Evolutionary conservation across 148 eudicot genomes (phyloP), one percentile per base, ranked within the genome.

Genomic region (Gaultheria prostrata): DNA sequence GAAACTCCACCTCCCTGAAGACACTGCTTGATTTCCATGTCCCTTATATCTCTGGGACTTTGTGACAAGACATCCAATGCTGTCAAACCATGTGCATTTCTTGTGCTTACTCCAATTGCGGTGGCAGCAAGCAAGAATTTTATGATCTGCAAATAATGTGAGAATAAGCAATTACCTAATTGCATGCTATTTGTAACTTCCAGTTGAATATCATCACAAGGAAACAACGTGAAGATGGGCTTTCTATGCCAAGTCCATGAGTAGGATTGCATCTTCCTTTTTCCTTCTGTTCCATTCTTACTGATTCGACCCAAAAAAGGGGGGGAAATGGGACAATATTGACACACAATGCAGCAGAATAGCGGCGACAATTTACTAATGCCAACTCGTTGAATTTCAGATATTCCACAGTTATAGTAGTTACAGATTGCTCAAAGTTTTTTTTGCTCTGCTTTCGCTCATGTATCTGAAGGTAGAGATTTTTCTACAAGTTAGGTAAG

Each of bases 41-140:
- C 84, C 59, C 82, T 82, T 45, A 82, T 2, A 71, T 85, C 84
- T 39, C 82, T 54, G n/a, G 82, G 81, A 51, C 78, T 76, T 69
- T 53, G 84, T 71, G 75, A 69, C 13, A 85, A 30, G 24, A 82
- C 67, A 46, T 82, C 84, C 46, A 82, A 39, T 67, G 87, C 81
- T n/a, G 87, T 82, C 45, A 82, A 81, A 24, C 87, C 84, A 39
- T 65, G 51, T 70, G 30, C 77, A 78, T 85, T 77, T 43, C 63
- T 24, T 21, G 72, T 35, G n/a, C 71, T 54, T 10, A 77, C 72
- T 24, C 82, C 77, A 21, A 78, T 65, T 12, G 77, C 77, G 8
- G 79, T 63, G 18, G 32, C 35, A 14, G n/a, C 5, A 49, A 82
- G 71, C 82, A 85, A 81, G 82, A 49, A 77, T 18, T 49, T 78